Base-by-base conservation (phyloP, 129 eudicot genomes). In the Mikania micrantha region DNA sequence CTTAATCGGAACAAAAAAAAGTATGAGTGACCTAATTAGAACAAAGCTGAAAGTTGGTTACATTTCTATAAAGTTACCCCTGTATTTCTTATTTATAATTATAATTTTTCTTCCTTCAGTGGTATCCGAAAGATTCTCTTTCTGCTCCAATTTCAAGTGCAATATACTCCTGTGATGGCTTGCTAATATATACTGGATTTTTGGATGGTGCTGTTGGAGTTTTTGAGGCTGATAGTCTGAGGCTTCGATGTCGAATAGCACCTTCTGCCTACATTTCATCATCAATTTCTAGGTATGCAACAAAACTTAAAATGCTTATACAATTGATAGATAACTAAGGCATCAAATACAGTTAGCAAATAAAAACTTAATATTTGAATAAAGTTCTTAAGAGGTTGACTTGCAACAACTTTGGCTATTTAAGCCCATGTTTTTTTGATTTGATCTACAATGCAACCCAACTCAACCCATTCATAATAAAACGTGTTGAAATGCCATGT, bases 171-270 rank as follows among this genome's bases (percentile, higher is more conserved):
- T 89, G 93, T 50, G 90, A 89, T 45, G 93, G 96, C 28, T 67
- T 78, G 65, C 78, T 81, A 67, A 39, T 89, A 54, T 83, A 71
- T 38, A 71, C 92, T 77, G 92, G 90, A 77, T 89, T 89, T 53
- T 83, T 74, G 31, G 93, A 89, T 66, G 96, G 96, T 24, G 93
- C 92, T 64, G 74, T 87, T 58, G 90, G 96, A 58, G 70, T 89
- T 42, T 89, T 89, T 72, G 85, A 83, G 75, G 87, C 85, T 0
- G 96, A 85, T 20, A 81, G 69, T 73, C 70, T 87, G 58, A 81
- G 85, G 57, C 87, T 87, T 49, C 87, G 90, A 39, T 84, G 95
- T 67, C 82, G 90, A 27, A 77, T 89, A 45, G 90, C 93, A 29
- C 87, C 93, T 60, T 85, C 90, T 63, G 83, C 87, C 35, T 88